Conservation (phyloP, 257 asterid genomes). For the Petrea volubilis region DNA sequence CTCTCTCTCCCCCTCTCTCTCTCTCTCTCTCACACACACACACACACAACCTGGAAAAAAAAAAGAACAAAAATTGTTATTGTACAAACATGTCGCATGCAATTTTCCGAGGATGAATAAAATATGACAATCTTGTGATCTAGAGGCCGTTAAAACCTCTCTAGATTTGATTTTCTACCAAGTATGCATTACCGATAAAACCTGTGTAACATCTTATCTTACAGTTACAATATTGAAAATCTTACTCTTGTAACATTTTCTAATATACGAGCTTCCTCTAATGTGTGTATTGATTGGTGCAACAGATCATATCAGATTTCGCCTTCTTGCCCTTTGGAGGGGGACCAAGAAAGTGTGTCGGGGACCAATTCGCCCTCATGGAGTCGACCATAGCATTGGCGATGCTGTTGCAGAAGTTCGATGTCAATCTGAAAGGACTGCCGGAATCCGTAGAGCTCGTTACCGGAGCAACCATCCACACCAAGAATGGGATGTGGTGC, state of each 20-base stretch:
- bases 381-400: constrained; percentile 94
- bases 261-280: not conserved
- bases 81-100: too few species aligned
- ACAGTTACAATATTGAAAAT: not conserved
- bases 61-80: too few species aligned
- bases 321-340: constrained; percentile 98
- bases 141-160: not conserved
- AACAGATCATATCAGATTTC: constrained; percentile 73
- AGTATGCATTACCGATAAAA: not conserved
- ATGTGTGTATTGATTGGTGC: not conserved
- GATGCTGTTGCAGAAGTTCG: constrained; percentile 67
- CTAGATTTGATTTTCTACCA: not conserved
- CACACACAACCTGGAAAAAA: too few species aligned
- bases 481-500: constrained; percentile 92
- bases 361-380: constrained; percentile 96
- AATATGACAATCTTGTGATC: not conserved
- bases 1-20: too few species aligned
- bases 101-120: too few species aligned
- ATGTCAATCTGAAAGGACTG: constrained; percentile 39
- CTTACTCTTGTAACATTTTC: not conserved
- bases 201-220: not conserved
- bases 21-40: too few species aligned
- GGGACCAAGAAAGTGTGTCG: constrained; percentile 96
- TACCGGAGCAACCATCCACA: constrained; percentile 96
- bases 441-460: constrained; percentile 80